Base-by-base conservation (phyloP, 257 asterid species). In the Orobanche coerulescens region DNA sequence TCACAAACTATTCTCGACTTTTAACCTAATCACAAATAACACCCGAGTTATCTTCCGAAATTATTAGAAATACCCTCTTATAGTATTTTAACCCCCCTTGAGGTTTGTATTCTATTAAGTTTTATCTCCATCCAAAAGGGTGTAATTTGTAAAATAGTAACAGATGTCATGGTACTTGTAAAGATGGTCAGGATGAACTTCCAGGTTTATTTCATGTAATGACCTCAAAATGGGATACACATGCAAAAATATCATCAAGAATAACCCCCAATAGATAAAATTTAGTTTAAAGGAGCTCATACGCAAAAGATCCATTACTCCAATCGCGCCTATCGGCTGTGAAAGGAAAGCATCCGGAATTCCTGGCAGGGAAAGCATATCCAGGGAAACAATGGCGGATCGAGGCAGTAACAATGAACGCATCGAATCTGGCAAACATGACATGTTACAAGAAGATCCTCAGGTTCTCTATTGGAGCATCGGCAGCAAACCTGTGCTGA, bases 321-420 rank as follows among this genome's bases (percentile, higher is more conserved):
- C 33, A 50, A 43, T 26, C 16, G 62, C 40, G 36, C 77, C 77
- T 78, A 76, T 31, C 73, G 77, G 68, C 7, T 50, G 63, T 62
- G 77, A 64, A 18, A 67, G 79, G 66, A 69, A 46, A 83, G 73
- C 83, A 70, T 72, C 44, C 69, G 97, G 61, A 86, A 86, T 47
- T 85, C 94, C 69, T 67, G 79, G 82, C 99, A 93, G 36, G 73
- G 77, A 1, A 40, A 47, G 40, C 97, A 89, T 16, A 80, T 75
- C 99, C 97, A 93, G 6, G 99, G 96, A 59, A 70, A 19, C 75
- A 82, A 60, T 22, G 88, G 99, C 37, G 97, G 97, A 67, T 93
- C 99, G 8, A 86, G 84, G 81, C 99, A 93, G 78, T 42, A 87
- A 4, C 64, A 34, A 74, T 93, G 99, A 53, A 93, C 74, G 52